Base-by-base conservation (phyloP, 257 asterid species). In the Plantago elongata region DNA sequence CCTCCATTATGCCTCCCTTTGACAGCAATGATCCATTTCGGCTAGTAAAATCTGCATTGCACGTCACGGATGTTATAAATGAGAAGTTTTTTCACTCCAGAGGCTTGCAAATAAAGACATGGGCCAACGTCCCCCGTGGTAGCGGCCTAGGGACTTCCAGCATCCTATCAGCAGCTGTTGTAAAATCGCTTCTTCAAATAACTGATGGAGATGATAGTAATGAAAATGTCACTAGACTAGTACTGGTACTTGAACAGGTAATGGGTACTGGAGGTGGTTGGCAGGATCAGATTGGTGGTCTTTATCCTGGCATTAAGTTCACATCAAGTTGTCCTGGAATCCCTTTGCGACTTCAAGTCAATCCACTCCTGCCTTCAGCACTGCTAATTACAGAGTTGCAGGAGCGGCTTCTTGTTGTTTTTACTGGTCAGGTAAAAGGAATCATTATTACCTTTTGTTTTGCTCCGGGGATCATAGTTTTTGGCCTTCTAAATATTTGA, bases 201-300 rank as follows among this genome's bases (percentile, higher is more conserved):
- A 89, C 75, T 13, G 66, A 72, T 30, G 94, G 87, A 54, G 97
- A 89, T 63, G 89, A 85, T 62, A 81, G 96, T 68, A 76, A 84
- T 45, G 96, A 80, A 77, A 89, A 85, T 71, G 87, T 93, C n/a
- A 72, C 99, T 27, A 77, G 94, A 62, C 96, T 93, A 45, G 97
- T 89, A 14, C 69, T 93, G 64, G 91, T 89, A 50, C 73, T 84
- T 74, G 99, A 93, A 72, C 99, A 93, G 79, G 85, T 87, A 29
- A 87, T 89, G 96, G 96, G 96, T 60, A 93, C 99, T 5, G 99
- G 97, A 54, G 99, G 99, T 65, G 96, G 97, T 34, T 93, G 99
- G 94, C 99, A 89, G 76, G 99, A 92, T 79, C 97, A 92, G 67
- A 85, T 89, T 27, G 99, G 99, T 11, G 99, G 97, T 51, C 83